Conservation (phyloP, 2,329 filamentous ascomycete species). For the Sporothrix humicola region DNA sequence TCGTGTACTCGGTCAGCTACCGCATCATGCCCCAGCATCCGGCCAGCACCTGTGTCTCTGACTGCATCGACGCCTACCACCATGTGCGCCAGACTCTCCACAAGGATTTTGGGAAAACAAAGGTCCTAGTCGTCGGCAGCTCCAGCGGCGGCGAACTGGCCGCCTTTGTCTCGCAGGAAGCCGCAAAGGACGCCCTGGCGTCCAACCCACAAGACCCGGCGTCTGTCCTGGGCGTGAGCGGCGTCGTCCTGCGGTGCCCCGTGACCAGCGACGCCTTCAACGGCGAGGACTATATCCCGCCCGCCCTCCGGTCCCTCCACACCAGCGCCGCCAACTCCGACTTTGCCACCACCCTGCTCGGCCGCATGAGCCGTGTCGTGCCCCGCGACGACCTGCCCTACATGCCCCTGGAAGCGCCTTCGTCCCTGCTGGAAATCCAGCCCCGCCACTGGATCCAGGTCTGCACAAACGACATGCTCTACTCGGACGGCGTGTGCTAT, state of each 20-base stretch:
- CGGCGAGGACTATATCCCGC: slow-evolving; percentile 47
- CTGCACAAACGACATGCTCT: slow-evolving; percentile 57
- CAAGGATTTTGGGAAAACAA: slow-evolving; percentile 29
- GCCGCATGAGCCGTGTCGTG: slow-evolving; percentile 44
- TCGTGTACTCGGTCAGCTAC: slow-evolving; percentile 55
- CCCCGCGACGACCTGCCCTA: slow-evolving; percentile 50
- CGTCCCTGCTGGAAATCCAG: slow-evolving; percentile 43
- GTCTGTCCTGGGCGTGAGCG: slow-evolving; percentile 36
- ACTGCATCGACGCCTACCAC: slow-evolving; percentile 49
- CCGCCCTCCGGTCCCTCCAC: slow-evolving; percentile 46
- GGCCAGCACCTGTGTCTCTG: slow-evolving; percentile 50
- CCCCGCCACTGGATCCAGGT: slow-evolving; percentile 57
- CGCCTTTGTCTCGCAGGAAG: slow-evolving; percentile 49
- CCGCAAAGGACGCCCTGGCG: slow-evolving; percentile 36
- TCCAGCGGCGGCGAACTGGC: slow-evolving; percentile 58
- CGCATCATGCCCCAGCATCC: slow-evolving; percentile 51
- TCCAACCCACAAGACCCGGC: too few species aligned
- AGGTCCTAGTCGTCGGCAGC: slow-evolving; percentile 50
- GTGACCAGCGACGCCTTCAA: slow-evolving; percentile 54
- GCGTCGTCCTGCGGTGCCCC: slow-evolving; percentile 55
- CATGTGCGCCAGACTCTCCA: slow-evolving; percentile 38
- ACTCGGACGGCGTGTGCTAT: slow-evolving; percentile 59
- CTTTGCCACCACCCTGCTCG: slow-evolving; percentile 48
- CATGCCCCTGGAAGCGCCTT: slow-evolving; percentile 51
- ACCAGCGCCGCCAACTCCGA: slow-evolving; percentile 47